Evolutionary conservation across 1,284 basidiomycete genomes (phyloP).

Genomic region (Boletus smithii): DNA sequence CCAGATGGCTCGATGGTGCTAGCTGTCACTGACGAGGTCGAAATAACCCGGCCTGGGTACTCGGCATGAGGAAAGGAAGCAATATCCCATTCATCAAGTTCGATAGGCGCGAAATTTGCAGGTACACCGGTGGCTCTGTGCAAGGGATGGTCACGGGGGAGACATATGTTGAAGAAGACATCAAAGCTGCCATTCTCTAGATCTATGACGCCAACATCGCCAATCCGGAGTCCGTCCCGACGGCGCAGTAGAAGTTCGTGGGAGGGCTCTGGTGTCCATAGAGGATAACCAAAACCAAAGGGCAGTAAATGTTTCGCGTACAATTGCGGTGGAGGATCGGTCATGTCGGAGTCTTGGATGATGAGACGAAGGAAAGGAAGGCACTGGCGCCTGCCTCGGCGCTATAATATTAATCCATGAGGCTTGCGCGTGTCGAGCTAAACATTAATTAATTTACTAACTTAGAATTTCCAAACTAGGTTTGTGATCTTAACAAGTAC

Average conservation of each 20-base stretch:
- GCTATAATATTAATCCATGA: not conserved
- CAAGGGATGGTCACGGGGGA: slow-evolving; percentile 11
- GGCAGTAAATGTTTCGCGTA: slow-evolving; percentile 21
- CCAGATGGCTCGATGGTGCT: slow-evolving; percentile 1
- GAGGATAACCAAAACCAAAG: slow-evolving; percentile 26
- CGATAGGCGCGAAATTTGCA: slow-evolving; percentile 8
- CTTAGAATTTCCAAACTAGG: too few species aligned
- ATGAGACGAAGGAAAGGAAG: not conserved
- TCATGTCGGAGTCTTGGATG: slow-evolving; percentile 5
- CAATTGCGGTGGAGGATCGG: slow-evolving; percentile 7
- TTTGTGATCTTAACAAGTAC: slow-evolving; percentile 21
- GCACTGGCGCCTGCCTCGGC: not conserved
- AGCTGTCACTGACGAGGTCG: slow-evolving; percentile 7
- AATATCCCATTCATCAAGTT: slow-evolving; percentile 6
- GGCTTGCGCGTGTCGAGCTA: not conserved
- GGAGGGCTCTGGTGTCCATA: slow-evolving; percentile 30
- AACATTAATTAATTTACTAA: too few species aligned
- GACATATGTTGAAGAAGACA: slow-evolving; percentile 32
- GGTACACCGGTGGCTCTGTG: slow-evolving; percentile 15
- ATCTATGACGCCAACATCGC: slow-evolving; percentile 30
- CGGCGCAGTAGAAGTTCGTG: slow-evolving; percentile 16
- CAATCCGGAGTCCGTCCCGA: slow-evolving; percentile 23
- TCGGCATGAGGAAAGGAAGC: slow-evolving; percentile 7
- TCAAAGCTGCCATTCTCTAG: slow-evolving; percentile 24
- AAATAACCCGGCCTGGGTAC: slow-evolving; percentile 9